phyloP scores from a whole-genome alignment of 106 monocot species.

The Ottelia alismoides region DNA sequence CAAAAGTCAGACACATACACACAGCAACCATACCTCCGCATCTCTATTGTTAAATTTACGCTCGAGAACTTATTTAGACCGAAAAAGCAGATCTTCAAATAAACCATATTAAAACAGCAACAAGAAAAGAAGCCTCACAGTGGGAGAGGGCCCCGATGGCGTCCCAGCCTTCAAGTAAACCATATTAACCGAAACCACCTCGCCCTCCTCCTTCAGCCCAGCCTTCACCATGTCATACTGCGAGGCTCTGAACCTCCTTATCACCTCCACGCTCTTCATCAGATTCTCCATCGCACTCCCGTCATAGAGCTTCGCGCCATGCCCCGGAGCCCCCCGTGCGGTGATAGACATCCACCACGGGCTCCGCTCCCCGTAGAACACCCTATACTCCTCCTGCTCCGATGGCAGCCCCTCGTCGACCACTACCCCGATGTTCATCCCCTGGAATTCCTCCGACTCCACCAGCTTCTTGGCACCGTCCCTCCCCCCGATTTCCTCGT shows the following conservation, averaged over 20 bases:
- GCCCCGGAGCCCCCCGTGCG: slow-evolving; percentile 68
- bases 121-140: too few relatives aligned
- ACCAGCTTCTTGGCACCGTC: slow-evolving; percentile 41
- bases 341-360: slow-evolving; percentile 76
- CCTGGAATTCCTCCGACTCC: slow-evolving; percentile 36
- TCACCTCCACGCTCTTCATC: slow-evolving; percentile 73
- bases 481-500: slow-evolving; percentile 80
- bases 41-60: too few relatives aligned
- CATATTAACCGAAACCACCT: slow-evolving; percentile 77
- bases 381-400: slow-evolving; percentile 55
- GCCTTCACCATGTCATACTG: slow-evolving; percentile 82
- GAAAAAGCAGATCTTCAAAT: too few relatives aligned
- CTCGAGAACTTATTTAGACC: too few relatives aligned
- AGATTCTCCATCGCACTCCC: slow-evolving; percentile 88
- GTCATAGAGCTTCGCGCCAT: slow-evolving; percentile 86
- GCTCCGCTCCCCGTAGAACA: slow-evolving; percentile 78
- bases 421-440: slow-evolving; percentile 61
- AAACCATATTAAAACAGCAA: too few relatives aligned
- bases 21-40: too few relatives aligned
- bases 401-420: slow-evolving; percentile 86
- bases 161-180: slow-evolving; percentile 85
- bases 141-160: too few relatives aligned
- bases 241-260: slow-evolving; percentile 54
- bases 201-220: slow-evolving; percentile 64
- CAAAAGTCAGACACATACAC: too few relatives aligned